These are phyloP conservation scores for Platanus orientalis DNA, from an alignment of 164 flowering plant genomes.

Conservation along the genomic window DNA sequence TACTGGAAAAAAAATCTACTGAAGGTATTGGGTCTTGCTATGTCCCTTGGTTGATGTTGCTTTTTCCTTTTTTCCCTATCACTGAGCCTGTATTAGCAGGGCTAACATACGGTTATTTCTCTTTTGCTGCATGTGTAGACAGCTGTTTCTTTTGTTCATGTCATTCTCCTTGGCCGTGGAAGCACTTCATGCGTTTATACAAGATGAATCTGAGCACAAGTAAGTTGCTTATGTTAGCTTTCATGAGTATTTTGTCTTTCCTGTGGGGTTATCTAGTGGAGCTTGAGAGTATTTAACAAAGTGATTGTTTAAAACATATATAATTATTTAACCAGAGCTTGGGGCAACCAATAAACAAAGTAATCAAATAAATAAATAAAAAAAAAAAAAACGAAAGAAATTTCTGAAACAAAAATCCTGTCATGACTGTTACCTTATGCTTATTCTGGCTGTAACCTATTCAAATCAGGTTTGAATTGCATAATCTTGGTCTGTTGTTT, in stretches of 20 bases:
- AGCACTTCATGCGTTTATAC: slow-evolving; percentile 96
- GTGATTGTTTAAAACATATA: neutral
- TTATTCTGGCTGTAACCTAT: no score
- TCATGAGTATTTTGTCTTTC: neutral
- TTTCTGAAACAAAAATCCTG: no score
- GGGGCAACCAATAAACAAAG: neutral
- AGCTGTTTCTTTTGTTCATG: slow-evolving; percentile 97
- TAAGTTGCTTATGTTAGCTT: slow-evolving; percentile 35
- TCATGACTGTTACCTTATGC: no score
- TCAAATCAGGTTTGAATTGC: no score
- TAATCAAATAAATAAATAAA: no score
- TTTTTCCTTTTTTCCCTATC: neutral
- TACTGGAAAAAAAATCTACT: neutral
- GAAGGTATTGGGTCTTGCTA: neutral
- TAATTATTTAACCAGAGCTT: neutral
- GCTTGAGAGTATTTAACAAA: neutral
- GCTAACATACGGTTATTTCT: slow-evolving; percentile 31
- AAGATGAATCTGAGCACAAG: slow-evolving; percentile 99
- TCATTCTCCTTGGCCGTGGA: slow-evolving; percentile 97
- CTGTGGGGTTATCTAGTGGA: neutral
- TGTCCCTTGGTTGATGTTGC: neutral
- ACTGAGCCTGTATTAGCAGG: neutral
- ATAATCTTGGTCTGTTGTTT: no score
- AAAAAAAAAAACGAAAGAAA: no score
- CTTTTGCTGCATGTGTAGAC: slow-evolving; percentile 75